Base-by-base conservation (phyloP, 129 eudicot genomes). In the Glebionis coronaria region DNA sequence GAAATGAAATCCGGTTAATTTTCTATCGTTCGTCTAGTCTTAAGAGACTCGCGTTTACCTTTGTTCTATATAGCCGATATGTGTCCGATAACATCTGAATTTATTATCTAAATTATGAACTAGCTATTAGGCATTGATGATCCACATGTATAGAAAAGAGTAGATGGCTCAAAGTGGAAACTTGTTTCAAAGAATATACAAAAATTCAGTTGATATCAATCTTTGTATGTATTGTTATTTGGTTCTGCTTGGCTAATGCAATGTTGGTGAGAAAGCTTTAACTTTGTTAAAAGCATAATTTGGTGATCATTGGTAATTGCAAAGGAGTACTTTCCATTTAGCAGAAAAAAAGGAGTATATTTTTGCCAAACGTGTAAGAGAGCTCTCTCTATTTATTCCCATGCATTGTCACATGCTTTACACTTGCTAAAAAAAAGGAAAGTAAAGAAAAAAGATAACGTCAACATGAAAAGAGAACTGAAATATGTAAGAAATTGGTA, bases 281-380 rank as follows among this genome's bases (percentile, higher is more conserved):
- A 63, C 44, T 70, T 59, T 44, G 71, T 55, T 56, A 40, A 77
- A 70, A 63, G 77, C 25, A 54, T 61, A 63, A 65, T 44, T 58
- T 61, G 76, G 79, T 71, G 64, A 65, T 79, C 84, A 64, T 76
- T 71, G 79, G 77, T 76, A 70, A 67, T 45, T 74, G 83, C 75
- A 71, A 73, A 70, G 85, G 70, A 70, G 78, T 57, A 56, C 58
- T 73, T 73, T 65, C 71, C 61, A 69, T 69, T 71, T 67, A 53
- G 65, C 66, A 44, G 59, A 63, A 54, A 70, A 74, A 50, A 29
- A 42, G 51, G 63, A 52, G 66, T 70, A 35, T 35, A 44, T 65
- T 69, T 57, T 56, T 70, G 67, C 67, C 76, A 77, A 77, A 70
- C 57, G 81, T 73, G 75, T 74, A 65, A 15, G 25, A 70, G 68